These are phyloP conservation scores for Aurinia saxatilis DNA, from an alignment of 345 rosid species.

Conservation along the genomic window DNA sequence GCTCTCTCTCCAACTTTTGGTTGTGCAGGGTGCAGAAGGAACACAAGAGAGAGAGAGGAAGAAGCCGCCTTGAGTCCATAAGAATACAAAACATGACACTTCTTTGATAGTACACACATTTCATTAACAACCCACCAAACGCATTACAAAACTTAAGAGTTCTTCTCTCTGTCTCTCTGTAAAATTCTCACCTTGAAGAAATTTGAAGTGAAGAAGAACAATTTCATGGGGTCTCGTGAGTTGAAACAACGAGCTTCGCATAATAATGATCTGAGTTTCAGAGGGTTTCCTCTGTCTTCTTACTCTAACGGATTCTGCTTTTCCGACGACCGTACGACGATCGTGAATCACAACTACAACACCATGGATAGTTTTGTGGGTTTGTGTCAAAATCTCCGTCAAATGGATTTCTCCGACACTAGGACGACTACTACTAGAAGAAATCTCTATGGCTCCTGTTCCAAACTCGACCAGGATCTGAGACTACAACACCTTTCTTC, in stretches of 20 bases:
- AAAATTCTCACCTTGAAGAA: not conserved
- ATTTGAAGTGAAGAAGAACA: not conserved
- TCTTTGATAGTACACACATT: not conserved
- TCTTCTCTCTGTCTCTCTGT: not conserved
- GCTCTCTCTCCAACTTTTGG: not conserved
- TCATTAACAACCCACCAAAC: no score
- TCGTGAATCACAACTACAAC: slow-evolving; percentile 19
- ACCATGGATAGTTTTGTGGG: slow-evolving; percentile 23
- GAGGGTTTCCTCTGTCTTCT: slow-evolving; percentile 5
- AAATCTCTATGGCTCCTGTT: slow-evolving; percentile 26
- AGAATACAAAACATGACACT: not conserved
- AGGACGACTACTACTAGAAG: slow-evolving; percentile 5
- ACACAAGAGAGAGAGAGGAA: not conserved
- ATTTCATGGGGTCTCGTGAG: slow-evolving; percentile 25
- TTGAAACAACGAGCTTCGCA: not conserved
- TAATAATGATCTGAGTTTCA: slow-evolving; percentile 6
- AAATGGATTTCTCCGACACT: slow-evolving; percentile 31
- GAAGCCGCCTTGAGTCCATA: no score
- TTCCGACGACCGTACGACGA: not conserved
- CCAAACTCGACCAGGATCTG: not conserved
- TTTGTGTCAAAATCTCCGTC: slow-evolving; percentile 27
- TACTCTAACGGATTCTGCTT: not conserved
- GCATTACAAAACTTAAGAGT: not conserved
- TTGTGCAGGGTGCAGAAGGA: not conserved
- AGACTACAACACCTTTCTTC: slow-evolving; percentile 9